Percentiles rank a stretch among this genome's conserved stretches.
phyloP scores from a whole-genome alignment of 1,284 basidiomycete species.

The Puccinia coronata region DNA sequence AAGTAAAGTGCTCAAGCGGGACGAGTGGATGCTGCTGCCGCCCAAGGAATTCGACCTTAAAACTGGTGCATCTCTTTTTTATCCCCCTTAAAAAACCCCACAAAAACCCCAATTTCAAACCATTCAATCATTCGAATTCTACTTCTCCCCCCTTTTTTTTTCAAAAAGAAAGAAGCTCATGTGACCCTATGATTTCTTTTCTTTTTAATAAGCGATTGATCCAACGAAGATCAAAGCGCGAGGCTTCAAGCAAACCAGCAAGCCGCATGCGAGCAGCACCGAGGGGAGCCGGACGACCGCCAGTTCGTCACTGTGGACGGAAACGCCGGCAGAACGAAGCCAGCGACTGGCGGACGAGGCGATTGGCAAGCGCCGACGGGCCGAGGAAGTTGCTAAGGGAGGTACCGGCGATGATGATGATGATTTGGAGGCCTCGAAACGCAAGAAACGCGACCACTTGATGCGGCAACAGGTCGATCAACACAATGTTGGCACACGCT shows the following conservation, averaged over 20 bases:
- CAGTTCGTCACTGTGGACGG: conserved; percentile 74
- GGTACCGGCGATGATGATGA: conserved; percentile 61
- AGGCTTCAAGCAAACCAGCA: conserved; percentile 68
- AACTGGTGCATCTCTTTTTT: conserved; percentile 65
- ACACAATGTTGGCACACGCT: conserved; percentile 68
- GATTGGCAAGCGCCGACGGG: conserved; percentile 74
- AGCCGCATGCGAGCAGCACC: conserved; percentile 58
- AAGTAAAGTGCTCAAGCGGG: conserved; percentile 65
- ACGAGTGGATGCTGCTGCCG: conserved; percentile 93
- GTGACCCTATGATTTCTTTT: too few species aligned
- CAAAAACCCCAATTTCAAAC: too few species aligned
- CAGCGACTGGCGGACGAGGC: conserved; percentile 82
- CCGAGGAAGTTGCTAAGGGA: too few species aligned
- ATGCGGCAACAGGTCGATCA: conserved; percentile 72
- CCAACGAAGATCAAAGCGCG: conserved; percentile 71
- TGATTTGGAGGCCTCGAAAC: conserved; percentile 62
- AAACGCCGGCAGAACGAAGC: conserved; percentile 83
- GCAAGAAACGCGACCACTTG: conserved; percentile 68
- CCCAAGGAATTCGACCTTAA: conserved; percentile 75
- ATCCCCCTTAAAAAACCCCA: background rate
- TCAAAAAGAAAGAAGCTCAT: background rate
- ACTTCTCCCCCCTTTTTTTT: background rate
- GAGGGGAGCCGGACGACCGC: conserved; percentile 60
- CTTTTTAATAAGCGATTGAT: conserved; percentile 64
- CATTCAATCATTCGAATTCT: background rate